Percentiles rank a stretch among this genome's conserved stretches.
phyloP scores from a whole-genome alignment of 352 stramenopile species.

The Phytophthora citricola region DNA sequence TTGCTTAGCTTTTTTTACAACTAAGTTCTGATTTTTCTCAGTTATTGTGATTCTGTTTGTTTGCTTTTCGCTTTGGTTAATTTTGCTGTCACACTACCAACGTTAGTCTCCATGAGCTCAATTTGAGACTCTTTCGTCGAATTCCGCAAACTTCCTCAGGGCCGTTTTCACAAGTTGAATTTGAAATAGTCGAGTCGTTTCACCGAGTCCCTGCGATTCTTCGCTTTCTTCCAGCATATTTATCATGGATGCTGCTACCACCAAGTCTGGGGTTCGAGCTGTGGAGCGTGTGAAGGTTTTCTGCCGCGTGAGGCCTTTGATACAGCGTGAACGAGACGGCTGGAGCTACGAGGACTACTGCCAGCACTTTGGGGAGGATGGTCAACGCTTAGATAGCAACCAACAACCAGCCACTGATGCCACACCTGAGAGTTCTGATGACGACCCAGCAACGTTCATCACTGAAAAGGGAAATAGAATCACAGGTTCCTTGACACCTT shows the following conservation, averaged over 20 bases:
- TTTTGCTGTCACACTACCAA: too few relatives aligned
- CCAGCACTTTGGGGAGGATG: constrained; percentile 41
- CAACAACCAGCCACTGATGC: constrained; percentile 26
- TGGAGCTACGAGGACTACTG: constrained; percentile 69
- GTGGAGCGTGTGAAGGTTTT: constrained; percentile 76
- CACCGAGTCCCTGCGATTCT: background rate
- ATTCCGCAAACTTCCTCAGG: too few relatives aligned
- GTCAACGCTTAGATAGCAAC: constrained; percentile 21
- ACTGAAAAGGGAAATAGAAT: constrained; percentile 59
- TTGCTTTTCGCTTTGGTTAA: too few relatives aligned
- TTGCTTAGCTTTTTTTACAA: too few relatives aligned
- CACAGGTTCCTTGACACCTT: constrained; percentile 24
- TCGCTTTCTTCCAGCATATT: background rate
- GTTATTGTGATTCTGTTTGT: too few relatives aligned
- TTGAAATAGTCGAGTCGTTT: constrained; percentile 33
- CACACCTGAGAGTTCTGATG: constrained; percentile 24
- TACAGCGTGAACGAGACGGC: constrained; percentile 65
- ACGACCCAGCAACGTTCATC: constrained; percentile 59
- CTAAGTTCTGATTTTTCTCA: too few relatives aligned
- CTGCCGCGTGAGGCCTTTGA: constrained; percentile 64
- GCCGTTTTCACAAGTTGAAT: background rate
- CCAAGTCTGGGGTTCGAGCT: constrained; percentile 21
- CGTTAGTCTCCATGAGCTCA: too few relatives aligned
- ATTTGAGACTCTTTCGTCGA: too few relatives aligned
- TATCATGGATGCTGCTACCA: constrained; percentile 21